Conservation (phyloP, 2,329 filamentous ascomycete genomes). For the Periglandula ipomoeae region DNA sequence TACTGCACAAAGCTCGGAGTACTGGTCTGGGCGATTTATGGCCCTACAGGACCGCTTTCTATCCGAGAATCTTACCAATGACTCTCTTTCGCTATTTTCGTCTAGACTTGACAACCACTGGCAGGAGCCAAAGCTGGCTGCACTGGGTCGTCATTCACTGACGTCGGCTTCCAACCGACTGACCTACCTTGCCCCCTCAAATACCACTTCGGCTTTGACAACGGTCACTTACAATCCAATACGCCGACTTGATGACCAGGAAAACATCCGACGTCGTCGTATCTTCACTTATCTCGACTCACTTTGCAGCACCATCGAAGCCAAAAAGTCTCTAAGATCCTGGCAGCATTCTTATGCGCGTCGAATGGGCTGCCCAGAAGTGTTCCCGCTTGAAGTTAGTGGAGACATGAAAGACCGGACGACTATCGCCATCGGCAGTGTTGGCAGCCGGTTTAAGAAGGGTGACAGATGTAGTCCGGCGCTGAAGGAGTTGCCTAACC, state of each 20-base stretch:
- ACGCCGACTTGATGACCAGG: slow-evolving; percentile 20
- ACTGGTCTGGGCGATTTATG: slow-evolving; percentile 55
- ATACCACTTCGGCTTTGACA: slow-evolving; percentile 23
- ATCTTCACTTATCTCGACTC: slow-evolving; percentile 38
- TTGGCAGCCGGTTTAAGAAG: slow-evolving; percentile 4
- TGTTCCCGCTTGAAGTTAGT: slow-evolving; percentile 34
- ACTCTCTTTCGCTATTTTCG: neutral
- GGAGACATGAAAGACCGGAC: slow-evolving; percentile 17
- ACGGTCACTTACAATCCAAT: slow-evolving; percentile 13
- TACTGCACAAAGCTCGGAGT: slow-evolving; percentile 37
- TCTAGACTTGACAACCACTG: neutral
- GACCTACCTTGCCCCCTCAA: slow-evolving; percentile 22
- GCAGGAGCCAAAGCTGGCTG: neutral
- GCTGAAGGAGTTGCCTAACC: slow-evolving; percentile 6
- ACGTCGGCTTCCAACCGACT: slow-evolving; percentile 9
- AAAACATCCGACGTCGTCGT: slow-evolving; percentile 33
- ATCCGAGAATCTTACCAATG: slow-evolving; percentile 17
- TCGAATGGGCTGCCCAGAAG: slow-evolving; percentile 22
- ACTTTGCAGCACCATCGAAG: slow-evolving; percentile 37
- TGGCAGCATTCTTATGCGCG: slow-evolving; percentile 44
- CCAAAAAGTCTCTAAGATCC: slow-evolving; percentile 33
- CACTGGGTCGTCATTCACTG: neutral
- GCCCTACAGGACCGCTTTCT: slow-evolving; percentile 41
- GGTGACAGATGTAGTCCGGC: slow-evolving; percentile 14
- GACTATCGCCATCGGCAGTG: slow-evolving; percentile 1